Percentiles rank a stretch among this genome's conserved stretches.
Evolutionary conservation across 768 basidiomycete species (phyloP).

Genomic region (Pleurotus cornucopiae): DNA sequence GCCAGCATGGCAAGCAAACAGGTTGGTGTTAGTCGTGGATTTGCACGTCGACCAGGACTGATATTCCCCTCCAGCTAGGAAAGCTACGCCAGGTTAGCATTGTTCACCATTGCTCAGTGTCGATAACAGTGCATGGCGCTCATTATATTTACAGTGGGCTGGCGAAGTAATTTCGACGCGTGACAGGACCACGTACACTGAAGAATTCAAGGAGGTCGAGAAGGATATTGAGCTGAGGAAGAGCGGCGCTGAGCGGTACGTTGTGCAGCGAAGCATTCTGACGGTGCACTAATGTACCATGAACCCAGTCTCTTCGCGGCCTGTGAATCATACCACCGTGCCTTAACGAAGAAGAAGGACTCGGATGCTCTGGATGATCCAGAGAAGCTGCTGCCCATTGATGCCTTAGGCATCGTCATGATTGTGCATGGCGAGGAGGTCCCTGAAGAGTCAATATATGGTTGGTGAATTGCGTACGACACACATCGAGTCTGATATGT

Average conservation of each 20-base stretch:
- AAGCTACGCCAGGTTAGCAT: slow-evolving; percentile 68
- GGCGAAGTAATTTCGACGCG: slow-evolving; percentile 84
- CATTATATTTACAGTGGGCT: slow-evolving; percentile 59
- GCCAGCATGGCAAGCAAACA: slow-evolving; percentile 61
- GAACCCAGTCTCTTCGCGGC: slow-evolving; percentile 59
- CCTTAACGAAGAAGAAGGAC: slow-evolving; percentile 73
- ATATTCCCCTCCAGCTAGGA: slow-evolving; percentile 49
- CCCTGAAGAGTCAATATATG: slow-evolving; percentile 71
- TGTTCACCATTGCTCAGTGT: not conserved
- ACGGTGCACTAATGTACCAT: not conserved
- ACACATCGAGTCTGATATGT: not conserved
- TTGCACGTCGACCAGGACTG: not conserved
- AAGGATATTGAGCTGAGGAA: slow-evolving; percentile 79
- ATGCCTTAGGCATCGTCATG: slow-evolving; percentile 84
- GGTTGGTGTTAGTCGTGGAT: slow-evolving; percentile 29
- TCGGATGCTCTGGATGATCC: slow-evolving; percentile 34
- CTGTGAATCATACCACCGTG: slow-evolving; percentile 66
- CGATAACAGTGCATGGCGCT: slow-evolving; percentile 20
- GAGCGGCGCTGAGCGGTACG: slow-evolving; percentile 70
- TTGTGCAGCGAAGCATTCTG: slow-evolving; percentile 7
- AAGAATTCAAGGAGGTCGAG: slow-evolving; percentile 80
- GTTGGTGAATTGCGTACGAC: slow-evolving; percentile 27
- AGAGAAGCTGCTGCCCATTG: slow-evolving; percentile 73
- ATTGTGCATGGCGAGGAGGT: slow-evolving; percentile 81
- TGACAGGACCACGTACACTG: slow-evolving; percentile 74